Evolutionary conservation across 2,329 filamentous ascomycete genomes (phyloP), one percentile per base, ranked within the genome.

Genomic region (Rachicladosporium sp.): DNA sequence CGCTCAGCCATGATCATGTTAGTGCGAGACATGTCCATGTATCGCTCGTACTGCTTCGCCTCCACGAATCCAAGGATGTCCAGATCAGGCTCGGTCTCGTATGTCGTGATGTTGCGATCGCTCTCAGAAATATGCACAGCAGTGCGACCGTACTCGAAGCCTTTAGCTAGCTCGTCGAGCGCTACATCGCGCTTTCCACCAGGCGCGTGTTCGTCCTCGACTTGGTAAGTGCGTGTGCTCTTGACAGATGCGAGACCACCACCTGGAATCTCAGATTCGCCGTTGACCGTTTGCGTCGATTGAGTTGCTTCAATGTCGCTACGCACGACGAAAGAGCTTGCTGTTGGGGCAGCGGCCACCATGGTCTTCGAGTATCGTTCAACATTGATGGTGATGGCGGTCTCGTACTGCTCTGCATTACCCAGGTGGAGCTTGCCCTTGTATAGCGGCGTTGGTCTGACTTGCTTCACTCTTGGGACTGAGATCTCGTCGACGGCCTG

Each of bases 361-460:
- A 88, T 85, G 1, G 82, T 91, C 58, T 82, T 82, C 51, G 88
- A 89, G 58, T 93, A 98, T 41, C 91, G 76, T 60, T 96, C 87
- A 1, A 98, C 80, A 41, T 84, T 78, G 53, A 98, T 93, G 13
- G 71, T 74, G 53, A 95, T 64, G 1, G 87, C 82, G 10, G 79
- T 76, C 3, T 82, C 74, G 50, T 84, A 87, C 11, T 74, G 72
- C n/a, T 71, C 64, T 0, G 78, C 73, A 49, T 95, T 76, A 3
- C 91, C 91, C 2, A 98, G 71, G 0, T 78, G 86, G 21, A 98
- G 70, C 2, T 72, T 64, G 1, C 89, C 89, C 50, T 82, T 85
- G 57, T 83, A 98, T 1, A 77, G 79, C 42, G 81, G 78, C 51
- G 84, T 80, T 1, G 86, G 82, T 45, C 76, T 78, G n/a, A 78